Base-by-base conservation (phyloP, 257 asterid species). In the Nicotiana benthamiana region DNA sequence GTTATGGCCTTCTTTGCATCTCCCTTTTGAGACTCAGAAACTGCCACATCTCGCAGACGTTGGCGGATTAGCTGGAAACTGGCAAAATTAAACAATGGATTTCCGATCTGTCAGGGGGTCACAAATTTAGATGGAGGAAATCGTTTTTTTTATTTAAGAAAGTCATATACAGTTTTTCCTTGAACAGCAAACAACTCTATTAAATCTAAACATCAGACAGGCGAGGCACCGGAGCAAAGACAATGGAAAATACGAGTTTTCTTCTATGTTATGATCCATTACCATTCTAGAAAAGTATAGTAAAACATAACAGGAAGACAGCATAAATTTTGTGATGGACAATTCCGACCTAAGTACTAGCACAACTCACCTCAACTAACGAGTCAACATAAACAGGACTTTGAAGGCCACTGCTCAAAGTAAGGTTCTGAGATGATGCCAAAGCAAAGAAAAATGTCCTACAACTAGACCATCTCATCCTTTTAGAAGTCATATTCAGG, bases 1-100 rank as follows among this genome's bases (percentile, higher is more conserved):
- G 90, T 86, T 72, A 82, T 65, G 60, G 89, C 89, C 81, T 85
- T 92, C 79, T 75, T 87, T 52, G 92, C 86, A 70, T 80, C 80
- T 77, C 91, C 93, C 75, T 85, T 93, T 32, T 87, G 83, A 76
- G 85, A 75, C 87, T 87, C 92, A 20, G 89, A 85, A 79, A 89
- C 88, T 56, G 94, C 95, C 85, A 88, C 74, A 62, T 81, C 90
- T 84, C 92, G 89, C 82, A 95, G 82, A 61, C 84, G 90, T 83
- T 85, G 90, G 85, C 88, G 79, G 66, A 93, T 93, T 86, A 89
- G 96, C 82, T 88, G 93, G 82, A 83, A 88, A 85, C 99, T 95
- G 93, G 82, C 80, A 79, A 24, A 79, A 15, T 82, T 22, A 81
- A 40, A 62, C 74, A 83, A 57, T 76, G 40, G 34, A 34, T 64